Conservation (phyloP, 305 asterid species). For the Stenogyne calaminthoides region DNA sequence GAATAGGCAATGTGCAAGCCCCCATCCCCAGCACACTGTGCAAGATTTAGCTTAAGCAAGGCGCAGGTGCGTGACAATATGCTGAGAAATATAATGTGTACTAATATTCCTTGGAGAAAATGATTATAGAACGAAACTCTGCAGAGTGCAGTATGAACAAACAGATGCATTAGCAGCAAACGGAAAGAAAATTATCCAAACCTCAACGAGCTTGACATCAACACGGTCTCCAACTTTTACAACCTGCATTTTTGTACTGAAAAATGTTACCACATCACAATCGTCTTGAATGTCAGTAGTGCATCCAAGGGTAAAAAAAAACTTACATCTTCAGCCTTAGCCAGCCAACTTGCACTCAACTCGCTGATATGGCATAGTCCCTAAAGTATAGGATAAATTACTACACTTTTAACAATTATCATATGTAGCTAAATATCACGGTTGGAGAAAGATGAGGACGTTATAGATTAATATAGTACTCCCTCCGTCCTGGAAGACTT, state of each 20-base stretch:
- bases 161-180: slow-evolving; percentile 19
- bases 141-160: neutral
- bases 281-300: slow-evolving; percentile 14
- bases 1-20: too few relatives aligned
- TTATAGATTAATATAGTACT: slow-evolving; percentile 11
- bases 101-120: neutral
- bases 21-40: too few relatives aligned
- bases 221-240: slow-evolving; percentile 88
- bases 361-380: slow-evolving; percentile 98
- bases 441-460: neutral
- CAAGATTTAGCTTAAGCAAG: too few relatives aligned
- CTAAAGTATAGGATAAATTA: slow-evolving; percentile 43
- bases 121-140: slow-evolving; percentile 1
- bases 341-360: slow-evolving; percentile 87
- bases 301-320: slow-evolving; percentile 18
- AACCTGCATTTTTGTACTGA: slow-evolving; percentile 52
- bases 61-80: neutral
- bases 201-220: slow-evolving; percentile 98
- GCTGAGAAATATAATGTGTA: neutral
- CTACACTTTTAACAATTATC: slow-evolving; percentile 4
- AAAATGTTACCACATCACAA: slow-evolving; percentile 29
- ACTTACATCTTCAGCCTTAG: slow-evolving; percentile 95
- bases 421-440: neutral
- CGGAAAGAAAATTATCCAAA: slow-evolving; percentile 34
- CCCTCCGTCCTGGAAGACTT: too few relatives aligned